A percentile compares a stretch with the other conserved stretches of the same genome.
These are phyloP conservation scores for Neurospora sp. DNA, from an alignment of 495 filamentous ascomycete genomes.

Conservation along the genomic window DNA sequence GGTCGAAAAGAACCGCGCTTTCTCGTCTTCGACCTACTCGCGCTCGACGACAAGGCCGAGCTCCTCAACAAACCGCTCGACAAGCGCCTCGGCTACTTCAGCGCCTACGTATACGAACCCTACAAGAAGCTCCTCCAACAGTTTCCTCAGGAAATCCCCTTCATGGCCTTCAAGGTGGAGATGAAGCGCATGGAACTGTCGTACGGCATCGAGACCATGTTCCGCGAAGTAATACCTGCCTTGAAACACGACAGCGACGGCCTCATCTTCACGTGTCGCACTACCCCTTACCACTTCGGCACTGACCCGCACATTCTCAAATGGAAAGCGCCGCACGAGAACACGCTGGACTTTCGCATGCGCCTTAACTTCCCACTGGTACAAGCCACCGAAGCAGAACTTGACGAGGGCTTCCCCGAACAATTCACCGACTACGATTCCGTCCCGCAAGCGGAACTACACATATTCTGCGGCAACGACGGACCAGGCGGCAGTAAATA, in stretches of 20 bases:
- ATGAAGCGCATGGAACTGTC: constrained; percentile 79
- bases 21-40: constrained; percentile 86
- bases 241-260: constrained; percentile 91
- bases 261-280: constrained; percentile 89
- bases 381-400: constrained; percentile 59
- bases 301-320: constrained; percentile 91
- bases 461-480: constrained; percentile 36
- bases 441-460: constrained; percentile 39
- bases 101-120: constrained; percentile 66
- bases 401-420: constrained; percentile 46
- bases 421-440: constrained; percentile 47
- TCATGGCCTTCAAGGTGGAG: constrained; percentile 69
- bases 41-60: constrained; percentile 63
- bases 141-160: constrained; percentile 57
- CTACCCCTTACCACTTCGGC: constrained; percentile 72
- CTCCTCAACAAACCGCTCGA: constrained; percentile 67
- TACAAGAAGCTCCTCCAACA: constrained; percentile 60
- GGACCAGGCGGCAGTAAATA: constrained; percentile 42
- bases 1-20: constrained; percentile 62
- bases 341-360: constrained; percentile 85
- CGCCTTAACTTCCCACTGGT: constrained; percentile 62
- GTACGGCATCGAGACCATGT: constrained; percentile 87
- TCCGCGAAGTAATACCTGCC: constrained; percentile 68
- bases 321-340: constrained; percentile 91
- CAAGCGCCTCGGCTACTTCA: constrained; percentile 81